Percentiles rank a stretch among this genome's conserved stretches.
These are phyloP conservation scores for Aspergillus luchuensis DNA, from an alignment of 2,329 filamentous ascomycete genomes.

Conservation along the genomic window DNA sequence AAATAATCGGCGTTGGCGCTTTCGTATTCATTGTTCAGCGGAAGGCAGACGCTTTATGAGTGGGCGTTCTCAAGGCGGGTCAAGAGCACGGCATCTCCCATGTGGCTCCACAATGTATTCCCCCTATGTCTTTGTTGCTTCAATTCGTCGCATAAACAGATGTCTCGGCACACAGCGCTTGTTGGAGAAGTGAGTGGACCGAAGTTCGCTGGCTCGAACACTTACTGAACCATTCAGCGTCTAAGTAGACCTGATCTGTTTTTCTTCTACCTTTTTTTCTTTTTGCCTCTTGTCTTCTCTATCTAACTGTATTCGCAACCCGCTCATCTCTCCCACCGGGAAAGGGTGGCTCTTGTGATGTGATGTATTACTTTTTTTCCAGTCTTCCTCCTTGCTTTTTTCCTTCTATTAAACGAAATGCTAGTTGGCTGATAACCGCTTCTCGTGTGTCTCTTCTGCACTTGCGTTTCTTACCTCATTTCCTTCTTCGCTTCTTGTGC, in stretches of 20 bases:
- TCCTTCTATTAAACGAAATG: background rate
- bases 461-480: background rate
- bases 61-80: background rate
- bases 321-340: background rate
- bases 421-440: background rate
- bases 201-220: background rate
- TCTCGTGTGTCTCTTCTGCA: background rate
- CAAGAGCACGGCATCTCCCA: background rate
- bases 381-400: background rate
- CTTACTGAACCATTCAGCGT: background rate
- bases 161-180: background rate
- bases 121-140: background rate
- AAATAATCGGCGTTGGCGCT: conserved; percentile 10
- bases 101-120: background rate
- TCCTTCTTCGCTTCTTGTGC: conserved; percentile 3
- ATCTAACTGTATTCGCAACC: background rate
- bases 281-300: conserved; percentile 6
- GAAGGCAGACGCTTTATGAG: background rate
- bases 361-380: background rate
- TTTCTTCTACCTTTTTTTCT: background rate
- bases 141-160: background rate
- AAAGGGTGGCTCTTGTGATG: background rate
- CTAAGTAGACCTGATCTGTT: background rate
- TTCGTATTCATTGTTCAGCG: background rate
- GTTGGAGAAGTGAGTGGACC: background rate